phyloP scores from a whole-genome alignment of 805 yeast genomes.

The Starmera caribaea region DNA sequence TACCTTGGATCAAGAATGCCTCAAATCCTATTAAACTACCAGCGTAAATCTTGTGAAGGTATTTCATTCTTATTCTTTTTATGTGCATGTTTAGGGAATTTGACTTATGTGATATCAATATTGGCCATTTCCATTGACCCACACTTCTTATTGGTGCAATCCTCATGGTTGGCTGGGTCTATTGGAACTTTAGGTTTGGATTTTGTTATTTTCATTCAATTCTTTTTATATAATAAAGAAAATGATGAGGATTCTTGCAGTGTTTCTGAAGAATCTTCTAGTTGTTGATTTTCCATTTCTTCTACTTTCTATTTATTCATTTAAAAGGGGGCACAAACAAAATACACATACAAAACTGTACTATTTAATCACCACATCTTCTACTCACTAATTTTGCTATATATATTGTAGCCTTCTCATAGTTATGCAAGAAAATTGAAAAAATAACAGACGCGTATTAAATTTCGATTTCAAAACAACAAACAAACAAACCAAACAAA shows the following conservation, averaged over 20 bases:
- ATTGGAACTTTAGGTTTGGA: slow-evolving; percentile 81
- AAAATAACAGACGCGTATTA: background rate
- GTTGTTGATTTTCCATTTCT: background rate
- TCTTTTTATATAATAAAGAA: slow-evolving; percentile 52
- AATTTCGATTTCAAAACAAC: background rate
- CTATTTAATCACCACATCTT: too few species aligned
- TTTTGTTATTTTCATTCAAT: slow-evolving; percentile 75
- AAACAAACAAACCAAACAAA: background rate
- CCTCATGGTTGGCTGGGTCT: slow-evolving; percentile 90
- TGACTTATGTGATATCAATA: slow-evolving; percentile 83
- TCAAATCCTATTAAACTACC: slow-evolving; percentile 76
- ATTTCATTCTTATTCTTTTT: slow-evolving; percentile 87
- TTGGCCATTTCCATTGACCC: slow-evolving; percentile 62
- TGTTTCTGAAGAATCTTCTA: too few species aligned
- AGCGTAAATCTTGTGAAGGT: slow-evolving; percentile 91
- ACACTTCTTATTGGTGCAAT: slow-evolving; percentile 67
- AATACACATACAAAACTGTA: slow-evolving; percentile 6
- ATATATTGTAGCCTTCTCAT: slow-evolving; percentile 5
- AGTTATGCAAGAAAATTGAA: background rate
- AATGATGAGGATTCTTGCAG: slow-evolving; percentile 3
- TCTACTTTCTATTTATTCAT: too few species aligned
- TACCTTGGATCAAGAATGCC: slow-evolving; percentile 89
- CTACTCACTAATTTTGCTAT: too few species aligned
- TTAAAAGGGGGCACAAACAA: too few species aligned
- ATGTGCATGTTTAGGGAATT: slow-evolving; percentile 91